Conservation (phyloP, 2,329 filamentous ascomycete species). For the Fusarium oligoseptatum region DNA sequence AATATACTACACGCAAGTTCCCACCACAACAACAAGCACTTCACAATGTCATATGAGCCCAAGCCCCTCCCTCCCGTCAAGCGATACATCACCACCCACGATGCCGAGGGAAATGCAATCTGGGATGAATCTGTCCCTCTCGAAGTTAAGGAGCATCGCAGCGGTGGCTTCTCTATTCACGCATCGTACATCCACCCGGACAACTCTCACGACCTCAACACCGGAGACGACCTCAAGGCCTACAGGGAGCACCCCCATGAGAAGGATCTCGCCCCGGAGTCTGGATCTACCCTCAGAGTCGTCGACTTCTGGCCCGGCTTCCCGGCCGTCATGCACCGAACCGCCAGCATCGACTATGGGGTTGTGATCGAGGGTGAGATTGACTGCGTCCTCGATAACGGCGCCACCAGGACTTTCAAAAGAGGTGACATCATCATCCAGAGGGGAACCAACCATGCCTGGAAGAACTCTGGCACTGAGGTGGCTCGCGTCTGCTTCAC, state of each 20-base stretch:
- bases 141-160: conserved; percentile 27
- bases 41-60: conserved; percentile 27
- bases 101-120: conserved; percentile 33
- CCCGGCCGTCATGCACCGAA: conserved; percentile 39
- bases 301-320: conserved; percentile 42
- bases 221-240: conserved; percentile 30
- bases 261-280: conserved; percentile 34
- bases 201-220: conserved; percentile 20
- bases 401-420: conserved; percentile 28
- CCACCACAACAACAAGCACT: background rate
- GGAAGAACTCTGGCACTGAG: conserved; percentile 39
- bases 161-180: conserved; percentile 38
- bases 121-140: conserved; percentile 35
- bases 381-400: conserved; percentile 40
- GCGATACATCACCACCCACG: conserved; percentile 40
- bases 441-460: conserved; percentile 43
- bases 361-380: conserved; percentile 40
- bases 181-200: conserved; percentile 37
- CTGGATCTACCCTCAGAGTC: conserved; percentile 34
- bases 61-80: conserved; percentile 32
- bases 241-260: conserved; percentile 36
- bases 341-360: conserved; percentile 41
- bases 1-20: background rate
- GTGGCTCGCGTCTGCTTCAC: conserved; percentile 41
- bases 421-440: conserved; percentile 43